phyloP scores from a whole-genome alignment of 1,284 basidiomycete species.

The Sporisorium graminicola region DNA sequence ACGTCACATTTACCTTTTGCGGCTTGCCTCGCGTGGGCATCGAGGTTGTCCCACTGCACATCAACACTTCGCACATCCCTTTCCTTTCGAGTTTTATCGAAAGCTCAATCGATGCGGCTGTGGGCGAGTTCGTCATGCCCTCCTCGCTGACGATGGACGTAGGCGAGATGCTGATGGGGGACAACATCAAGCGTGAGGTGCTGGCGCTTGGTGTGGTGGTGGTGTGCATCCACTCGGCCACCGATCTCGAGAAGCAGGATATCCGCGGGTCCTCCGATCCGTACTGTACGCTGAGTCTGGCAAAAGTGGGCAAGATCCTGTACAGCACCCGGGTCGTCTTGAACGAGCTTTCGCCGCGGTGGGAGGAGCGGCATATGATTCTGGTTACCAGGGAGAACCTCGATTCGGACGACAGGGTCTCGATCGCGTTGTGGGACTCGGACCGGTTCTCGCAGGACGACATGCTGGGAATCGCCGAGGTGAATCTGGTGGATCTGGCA shows the following conservation, averaged over 20 bases:
- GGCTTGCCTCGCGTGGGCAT: constrained; percentile 53
- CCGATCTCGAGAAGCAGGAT: constrained; percentile 55
- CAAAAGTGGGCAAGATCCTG: constrained; percentile 47
- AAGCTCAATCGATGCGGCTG: constrained; percentile 56
- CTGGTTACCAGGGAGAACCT: constrained; percentile 48
- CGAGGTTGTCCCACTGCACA: constrained; percentile 50
- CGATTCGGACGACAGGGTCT: constrained; percentile 44
- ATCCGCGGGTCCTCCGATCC: constrained; percentile 49
- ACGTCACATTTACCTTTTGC: constrained; percentile 52
- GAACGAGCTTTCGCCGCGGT: constrained; percentile 52
- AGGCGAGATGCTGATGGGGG: constrained; percentile 58
- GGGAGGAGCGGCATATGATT: constrained; percentile 57
- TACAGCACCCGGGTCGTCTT: constrained; percentile 55
- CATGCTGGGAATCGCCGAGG: constrained; percentile 70
- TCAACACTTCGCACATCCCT: constrained; percentile 52
- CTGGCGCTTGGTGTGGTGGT: constrained; percentile 53
- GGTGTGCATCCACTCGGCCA: constrained; percentile 50
- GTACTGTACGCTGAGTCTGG: constrained; percentile 51
- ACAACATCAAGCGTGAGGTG: constrained; percentile 59
- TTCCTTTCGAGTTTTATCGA: constrained; percentile 54
- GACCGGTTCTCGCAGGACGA: constrained; percentile 72
- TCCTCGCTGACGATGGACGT: constrained; percentile 53
- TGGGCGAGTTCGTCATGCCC: constrained; percentile 55
- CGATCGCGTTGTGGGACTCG: constrained; percentile 70
- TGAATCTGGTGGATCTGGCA: constrained; percentile 70